These are phyloP conservation scores for Arabis hirsuta DNA, from an alignment of 345 rosid genomes.

Conservation along the genomic window DNA sequence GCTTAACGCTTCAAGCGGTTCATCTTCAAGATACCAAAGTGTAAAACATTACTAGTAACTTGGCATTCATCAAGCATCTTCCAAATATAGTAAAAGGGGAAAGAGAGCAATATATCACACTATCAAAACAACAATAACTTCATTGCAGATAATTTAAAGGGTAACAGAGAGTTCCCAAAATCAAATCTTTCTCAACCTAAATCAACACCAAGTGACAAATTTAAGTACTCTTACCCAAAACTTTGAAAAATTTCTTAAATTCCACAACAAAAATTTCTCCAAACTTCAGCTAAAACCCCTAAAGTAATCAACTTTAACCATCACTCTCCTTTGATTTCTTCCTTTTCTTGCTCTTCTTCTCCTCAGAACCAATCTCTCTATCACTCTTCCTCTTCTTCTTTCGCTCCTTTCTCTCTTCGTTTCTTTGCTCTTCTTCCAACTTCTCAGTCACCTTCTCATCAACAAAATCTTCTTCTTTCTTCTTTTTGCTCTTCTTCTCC, in stretches of 20 bases:
- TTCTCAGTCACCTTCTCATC: neutral
- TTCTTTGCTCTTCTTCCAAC: neutral
- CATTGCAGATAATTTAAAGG: constrained; percentile 12
- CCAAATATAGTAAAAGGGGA: neutral
- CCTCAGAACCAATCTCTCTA: constrained; percentile 37
- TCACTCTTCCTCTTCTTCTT: constrained; percentile 38
- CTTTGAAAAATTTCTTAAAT: neutral
- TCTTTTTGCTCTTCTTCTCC: constrained; percentile 38
- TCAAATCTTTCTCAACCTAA: constrained; percentile 19
- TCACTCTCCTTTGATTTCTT: constrained; percentile 40
- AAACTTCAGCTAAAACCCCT: constrained; percentile 23
- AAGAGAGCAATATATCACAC: neutral
- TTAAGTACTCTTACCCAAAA: constrained; percentile 15
- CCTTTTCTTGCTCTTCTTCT: constrained; percentile 51
- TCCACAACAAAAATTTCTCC: constrained; percentile 22
- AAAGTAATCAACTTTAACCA: constrained; percentile 31
- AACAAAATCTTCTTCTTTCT: neutral
- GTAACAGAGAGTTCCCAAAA: constrained; percentile 39
- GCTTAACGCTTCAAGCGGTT: constrained; percentile 17
- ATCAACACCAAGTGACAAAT: constrained; percentile 21
- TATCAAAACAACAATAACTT: constrained; percentile 30
- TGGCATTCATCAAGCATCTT: constrained; percentile 7
- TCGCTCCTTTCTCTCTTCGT: neutral
- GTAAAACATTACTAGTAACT: constrained; percentile 19
- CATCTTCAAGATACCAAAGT: constrained; percentile 18